Conservation (phyloP, 495 filamentous ascomycete genomes). For the Friedmanniomyces simplex region DNA sequence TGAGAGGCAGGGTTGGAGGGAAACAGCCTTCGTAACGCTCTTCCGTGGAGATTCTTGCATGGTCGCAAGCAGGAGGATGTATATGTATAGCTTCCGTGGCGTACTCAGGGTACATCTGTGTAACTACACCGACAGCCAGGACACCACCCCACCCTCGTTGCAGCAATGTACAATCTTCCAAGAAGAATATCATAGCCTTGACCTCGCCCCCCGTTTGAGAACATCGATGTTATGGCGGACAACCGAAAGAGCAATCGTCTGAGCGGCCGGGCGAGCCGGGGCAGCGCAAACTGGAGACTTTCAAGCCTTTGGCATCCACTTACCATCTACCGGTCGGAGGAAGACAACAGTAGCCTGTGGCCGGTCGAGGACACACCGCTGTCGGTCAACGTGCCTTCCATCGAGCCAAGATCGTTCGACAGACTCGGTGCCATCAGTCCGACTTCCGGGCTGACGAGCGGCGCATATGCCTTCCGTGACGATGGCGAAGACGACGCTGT, state of each 20-base stretch:
- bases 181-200: background rate
- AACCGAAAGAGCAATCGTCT: background rate
- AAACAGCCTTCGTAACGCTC: too few relatives aligned
- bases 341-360: background rate
- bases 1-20: too few relatives aligned
- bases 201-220: background rate
- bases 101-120: too few relatives aligned
- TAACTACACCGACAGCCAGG: too few relatives aligned
- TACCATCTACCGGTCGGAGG: too few relatives aligned
- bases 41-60: too few relatives aligned
- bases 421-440: background rate
- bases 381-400: background rate
- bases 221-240: background rate
- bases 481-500: background rate
- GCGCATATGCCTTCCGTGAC: background rate
- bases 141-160: too few relatives aligned
- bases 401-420: background rate
- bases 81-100: too few relatives aligned
- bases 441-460: background rate
- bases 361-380: background rate
- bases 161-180: background rate
- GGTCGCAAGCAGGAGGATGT: too few relatives aligned
- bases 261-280: background rate
- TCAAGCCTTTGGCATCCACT: background rate
- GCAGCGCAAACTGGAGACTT: background rate